A percentile compares a stretch with the other conserved stretches of the same genome.
Evolutionary conservation across 495 filamentous ascomycete species (phyloP).

Genomic region (Neurospora discreta): DNA sequence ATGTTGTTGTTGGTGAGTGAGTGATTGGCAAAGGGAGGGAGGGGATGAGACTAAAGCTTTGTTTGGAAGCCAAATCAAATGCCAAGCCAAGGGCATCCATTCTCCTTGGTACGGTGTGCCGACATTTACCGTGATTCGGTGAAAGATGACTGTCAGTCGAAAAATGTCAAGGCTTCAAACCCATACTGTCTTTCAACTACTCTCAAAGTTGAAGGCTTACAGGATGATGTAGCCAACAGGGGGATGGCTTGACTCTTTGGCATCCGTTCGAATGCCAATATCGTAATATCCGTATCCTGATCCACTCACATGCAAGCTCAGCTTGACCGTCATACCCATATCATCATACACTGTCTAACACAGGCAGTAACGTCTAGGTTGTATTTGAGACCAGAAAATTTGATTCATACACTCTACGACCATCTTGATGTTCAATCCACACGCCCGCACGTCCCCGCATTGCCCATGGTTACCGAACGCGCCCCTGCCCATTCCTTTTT

Average conservation of each 20-base stretch:
- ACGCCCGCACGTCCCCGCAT: neutral
- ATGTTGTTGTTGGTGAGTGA: neutral
- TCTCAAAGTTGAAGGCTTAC: neutral
- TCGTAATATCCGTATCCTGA: neutral
- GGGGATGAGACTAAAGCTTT: neutral
- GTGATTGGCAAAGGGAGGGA: neutral
- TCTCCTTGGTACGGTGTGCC: neutral
- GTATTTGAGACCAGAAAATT: constrained; percentile 23
- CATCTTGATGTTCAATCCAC: constrained; percentile 8
- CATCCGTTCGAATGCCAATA: neutral
- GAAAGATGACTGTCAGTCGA: neutral
- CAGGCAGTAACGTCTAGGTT: constrained; percentile 17
- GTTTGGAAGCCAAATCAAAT: neutral
- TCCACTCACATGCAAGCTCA: neutral
- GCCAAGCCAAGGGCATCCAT: neutral
- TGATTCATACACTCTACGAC: constrained; percentile 27
- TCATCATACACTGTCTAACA: neutral
- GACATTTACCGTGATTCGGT: neutral
- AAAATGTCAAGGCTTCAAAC: neutral
- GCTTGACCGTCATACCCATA: neutral
- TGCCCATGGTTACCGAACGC: constrained; percentile 1
- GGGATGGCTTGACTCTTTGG: neutral
- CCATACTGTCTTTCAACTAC: neutral
- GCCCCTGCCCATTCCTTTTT: constrained; percentile 4
- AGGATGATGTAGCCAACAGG: neutral